Percentiles rank a stretch among this genome's conserved stretches.
Conservation (phyloP, 768 basidiomycete species). For the Leccinellum albellum region DNA sequence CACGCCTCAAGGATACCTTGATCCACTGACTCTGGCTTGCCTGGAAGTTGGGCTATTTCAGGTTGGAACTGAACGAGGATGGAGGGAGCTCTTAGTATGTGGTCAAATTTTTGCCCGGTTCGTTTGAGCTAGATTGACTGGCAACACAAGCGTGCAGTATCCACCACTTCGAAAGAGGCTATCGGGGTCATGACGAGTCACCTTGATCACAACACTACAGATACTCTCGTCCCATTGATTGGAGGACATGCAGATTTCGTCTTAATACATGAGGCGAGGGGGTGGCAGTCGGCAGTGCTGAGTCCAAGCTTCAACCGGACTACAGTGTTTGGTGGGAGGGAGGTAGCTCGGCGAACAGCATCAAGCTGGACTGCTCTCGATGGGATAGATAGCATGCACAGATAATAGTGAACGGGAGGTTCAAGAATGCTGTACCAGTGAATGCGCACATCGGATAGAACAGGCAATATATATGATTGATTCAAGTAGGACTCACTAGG, state of each 20-base stretch:
- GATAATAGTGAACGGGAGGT: neutral
- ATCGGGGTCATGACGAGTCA: slow-evolving; percentile 33
- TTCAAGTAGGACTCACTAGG: neutral
- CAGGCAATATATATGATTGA: neutral
- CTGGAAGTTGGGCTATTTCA: slow-evolving; percentile 61
- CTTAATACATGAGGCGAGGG: slow-evolving; percentile 46
- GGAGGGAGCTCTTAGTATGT: slow-evolving; percentile 47
- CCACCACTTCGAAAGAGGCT: slow-evolving; percentile 48
- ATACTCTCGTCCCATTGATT: slow-evolving; percentile 33
- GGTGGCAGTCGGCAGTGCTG: slow-evolving; percentile 45
- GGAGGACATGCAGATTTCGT: slow-evolving; percentile 56
- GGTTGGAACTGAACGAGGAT: slow-evolving; percentile 45
- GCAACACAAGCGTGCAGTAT: slow-evolving; percentile 44
- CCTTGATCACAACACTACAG: neutral
- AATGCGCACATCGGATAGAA: neutral
- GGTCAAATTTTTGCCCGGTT: neutral
- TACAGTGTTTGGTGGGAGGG: slow-evolving; percentile 14
- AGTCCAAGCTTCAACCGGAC: slow-evolving; percentile 37
- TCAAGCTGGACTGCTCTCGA: slow-evolving; percentile 17
- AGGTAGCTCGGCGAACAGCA: slow-evolving; percentile 16
- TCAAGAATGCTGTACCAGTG: neutral
- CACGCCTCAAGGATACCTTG: slow-evolving; percentile 62
- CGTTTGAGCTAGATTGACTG: slow-evolving; percentile 1
- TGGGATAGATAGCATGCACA: slow-evolving; percentile 6
- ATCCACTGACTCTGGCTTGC: slow-evolving; percentile 57